Base-by-base conservation (phyloP, 352 stramenopile genomes). In the Pythium sukuiense region DNA sequence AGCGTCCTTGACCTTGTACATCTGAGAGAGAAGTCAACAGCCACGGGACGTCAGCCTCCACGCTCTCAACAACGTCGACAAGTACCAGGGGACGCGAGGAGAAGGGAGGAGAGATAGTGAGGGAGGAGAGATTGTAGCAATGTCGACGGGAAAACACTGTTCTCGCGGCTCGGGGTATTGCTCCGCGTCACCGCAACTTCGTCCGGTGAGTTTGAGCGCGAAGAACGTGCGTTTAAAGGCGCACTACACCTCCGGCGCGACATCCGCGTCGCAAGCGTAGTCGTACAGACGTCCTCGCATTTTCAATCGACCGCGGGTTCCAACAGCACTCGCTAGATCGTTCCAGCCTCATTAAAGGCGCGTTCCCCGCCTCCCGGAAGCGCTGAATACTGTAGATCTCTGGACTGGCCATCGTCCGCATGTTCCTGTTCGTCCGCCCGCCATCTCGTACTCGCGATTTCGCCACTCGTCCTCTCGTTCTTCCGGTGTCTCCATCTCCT, bases 1-100 rank as follows among this genome's bases (percentile, higher is more conserved):
- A 57, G 90, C 64, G 80, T 99, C 95, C 72, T 96, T 96, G 61
- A 97, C 86, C 87, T 99, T 99, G 93, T 99, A 97, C 81, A 96
- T 97, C 90, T 97, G 67, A 55, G 20, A 26, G 11, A 26, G 7
- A 24, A n/a, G 11, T 43, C 9, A 33, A 53, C 26, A 45, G 27
- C 16, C n/a, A 55, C 18, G 4, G 20, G 27, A 35, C 26, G 27
- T 63, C 39, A 67, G 45, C 32, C 55, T 56, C 26, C 16, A 29
- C 43, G 18, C 3, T 30, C 5, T 50, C n/a, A 14, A 39, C 8
- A 43, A 37, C 50, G 52, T 55, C n/a, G 41, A 30, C 20, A 35
- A 35, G 37, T 18, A 59, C 24, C 6, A 55, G 12, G 49, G 49
- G 11, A 6, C 6, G 11, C 20, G 20, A 24, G 49, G 26, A 26